These are phyloP conservation scores for Stenogyne calaminthoides DNA, from an alignment of 305 asterid genomes.

Conservation along the genomic window DNA sequence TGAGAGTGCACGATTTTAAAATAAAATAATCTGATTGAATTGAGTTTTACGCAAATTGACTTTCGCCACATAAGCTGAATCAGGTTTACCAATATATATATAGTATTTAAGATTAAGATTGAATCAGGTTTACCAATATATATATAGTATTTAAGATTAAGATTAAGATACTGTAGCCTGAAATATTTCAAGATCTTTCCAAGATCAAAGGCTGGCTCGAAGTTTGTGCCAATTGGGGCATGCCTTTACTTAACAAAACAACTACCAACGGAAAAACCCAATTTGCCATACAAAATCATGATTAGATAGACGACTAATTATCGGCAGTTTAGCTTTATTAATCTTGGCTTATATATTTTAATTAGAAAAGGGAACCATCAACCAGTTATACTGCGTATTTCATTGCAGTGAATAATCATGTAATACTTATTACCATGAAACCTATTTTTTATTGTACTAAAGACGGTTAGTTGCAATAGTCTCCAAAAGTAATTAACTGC, in stretches of 20 bases:
- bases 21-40: too few species aligned
- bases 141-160: too few species aligned
- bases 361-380: slow-evolving; percentile 25
- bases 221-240: slow-evolving; percentile 13
- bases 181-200: not conserved
- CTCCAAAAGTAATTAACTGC: slow-evolving; percentile 11
- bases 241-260: slow-evolving; percentile 4
- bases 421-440: slow-evolving; percentile 6
- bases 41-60: too few species aligned
- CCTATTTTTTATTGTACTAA: not conserved
- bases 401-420: slow-evolving; percentile 11
- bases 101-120: too few species aligned
- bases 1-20: too few species aligned
- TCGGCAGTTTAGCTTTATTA: slow-evolving; percentile 4
- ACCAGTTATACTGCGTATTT: slow-evolving; percentile 26
- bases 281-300: slow-evolving; percentile 18
- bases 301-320: slow-evolving; percentile 28
- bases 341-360: slow-evolving; percentile 21
- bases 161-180: too few species aligned
- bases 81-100: too few species aligned
- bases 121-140: too few species aligned
- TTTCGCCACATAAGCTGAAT: too few species aligned
- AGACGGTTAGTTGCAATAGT: slow-evolving; percentile 11
- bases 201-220: slow-evolving; percentile 20
- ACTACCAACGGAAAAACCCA: slow-evolving; percentile 38